Percentiles rank a stretch among this genome's conserved stretches.
phyloP scores from a whole-genome alignment of 2,329 filamentous ascomycete genomes.

The Sphaerulina populicola region DNA sequence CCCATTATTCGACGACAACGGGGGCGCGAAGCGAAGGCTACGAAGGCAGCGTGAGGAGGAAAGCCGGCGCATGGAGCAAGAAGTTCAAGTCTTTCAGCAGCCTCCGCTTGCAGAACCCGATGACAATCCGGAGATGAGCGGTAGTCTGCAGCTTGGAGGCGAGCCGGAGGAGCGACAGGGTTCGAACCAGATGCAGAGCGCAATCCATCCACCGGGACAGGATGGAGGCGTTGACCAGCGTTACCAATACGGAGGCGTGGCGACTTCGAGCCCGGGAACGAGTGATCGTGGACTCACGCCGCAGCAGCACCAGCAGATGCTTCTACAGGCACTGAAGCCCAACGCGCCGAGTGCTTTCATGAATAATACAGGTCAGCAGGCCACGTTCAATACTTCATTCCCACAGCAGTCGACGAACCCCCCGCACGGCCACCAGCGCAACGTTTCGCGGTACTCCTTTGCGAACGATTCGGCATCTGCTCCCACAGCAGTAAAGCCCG shows the following conservation, averaged over 20 bases:
- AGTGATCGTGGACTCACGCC: conserved; percentile 69
- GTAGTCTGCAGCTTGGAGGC: conserved; percentile 80
- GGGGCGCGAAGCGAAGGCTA: conserved; percentile 70
- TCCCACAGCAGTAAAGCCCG: conserved; percentile 60
- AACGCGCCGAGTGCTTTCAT: conserved; percentile 34
- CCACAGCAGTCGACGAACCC: conserved; percentile 15
- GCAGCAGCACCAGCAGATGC: conserved; percentile 62
- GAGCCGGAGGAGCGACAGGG: conserved; percentile 70
- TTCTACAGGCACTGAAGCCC: conserved; percentile 53
- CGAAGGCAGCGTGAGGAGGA: conserved; percentile 59
- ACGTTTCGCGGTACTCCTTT: conserved; percentile 82
- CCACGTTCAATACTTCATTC: conserved; percentile 36
- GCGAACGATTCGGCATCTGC: conserved; percentile 61
- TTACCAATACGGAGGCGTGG: conserved; percentile 30
- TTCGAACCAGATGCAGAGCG: conserved; percentile 50
- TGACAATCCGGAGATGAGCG: conserved; percentile 65
- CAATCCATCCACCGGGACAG: conserved; percentile 58
- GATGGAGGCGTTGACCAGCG: conserved; percentile 28
- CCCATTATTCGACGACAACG: conserved; percentile 72
- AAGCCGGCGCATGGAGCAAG: conserved; percentile 45
- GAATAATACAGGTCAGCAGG: conserved; percentile 41
- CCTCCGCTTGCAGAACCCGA: conserved; percentile 50
- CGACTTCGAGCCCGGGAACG: conserved; percentile 48
- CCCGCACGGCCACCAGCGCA: conserved; percentile 60
- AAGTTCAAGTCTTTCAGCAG: conserved; percentile 43